Conservation (phyloP, 768 basidiomycete species). For the Saitozyma podzolica region DNA sequence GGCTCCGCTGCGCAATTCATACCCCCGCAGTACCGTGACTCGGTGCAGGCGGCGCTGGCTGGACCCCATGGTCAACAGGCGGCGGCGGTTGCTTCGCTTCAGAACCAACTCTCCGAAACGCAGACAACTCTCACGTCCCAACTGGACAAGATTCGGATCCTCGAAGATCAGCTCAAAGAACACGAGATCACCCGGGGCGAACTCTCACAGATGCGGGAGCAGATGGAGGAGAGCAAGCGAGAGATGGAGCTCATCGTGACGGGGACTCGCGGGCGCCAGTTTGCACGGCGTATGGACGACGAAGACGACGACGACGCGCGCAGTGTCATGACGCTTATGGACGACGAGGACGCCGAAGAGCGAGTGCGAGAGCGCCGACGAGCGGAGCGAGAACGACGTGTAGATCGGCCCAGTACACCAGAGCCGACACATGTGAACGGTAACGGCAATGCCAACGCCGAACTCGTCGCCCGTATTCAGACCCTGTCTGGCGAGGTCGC, state of each 20-base stretch:
- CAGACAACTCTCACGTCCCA: slow-evolving; percentile 74
- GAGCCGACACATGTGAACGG: slow-evolving; percentile 56
- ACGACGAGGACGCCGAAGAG: slow-evolving; percentile 43
- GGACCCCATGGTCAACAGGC: slow-evolving; percentile 48
- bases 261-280: slow-evolving; percentile 21
- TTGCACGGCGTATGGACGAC: slow-evolving; percentile 47
- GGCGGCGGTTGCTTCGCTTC: slow-evolving; percentile 65
- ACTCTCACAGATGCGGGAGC: slow-evolving; percentile 67
- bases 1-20: slow-evolving; percentile 46
- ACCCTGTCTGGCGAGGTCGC: slow-evolving; percentile 70
- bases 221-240: slow-evolving; percentile 62
- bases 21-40: slow-evolving; percentile 46
- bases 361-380: slow-evolving; percentile 22
- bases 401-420: slow-evolving; percentile 72
- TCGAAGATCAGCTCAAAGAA: slow-evolving; percentile 77
- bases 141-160: slow-evolving; percentile 71
- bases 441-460: slow-evolving; percentile 58
- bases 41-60: slow-evolving; percentile 36
- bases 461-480: slow-evolving; percentile 65
- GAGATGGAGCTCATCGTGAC: slow-evolving; percentile 56
- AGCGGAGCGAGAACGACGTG: slow-evolving; percentile 38
- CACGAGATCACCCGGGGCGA: slow-evolving; percentile 82
- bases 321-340: slow-evolving; percentile 69
- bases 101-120: slow-evolving; percentile 79
- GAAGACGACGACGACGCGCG: slow-evolving; percentile 71